Conservation (phyloP, 495 filamentous ascomycete genomes). For the Tuber magnatum region DNA sequence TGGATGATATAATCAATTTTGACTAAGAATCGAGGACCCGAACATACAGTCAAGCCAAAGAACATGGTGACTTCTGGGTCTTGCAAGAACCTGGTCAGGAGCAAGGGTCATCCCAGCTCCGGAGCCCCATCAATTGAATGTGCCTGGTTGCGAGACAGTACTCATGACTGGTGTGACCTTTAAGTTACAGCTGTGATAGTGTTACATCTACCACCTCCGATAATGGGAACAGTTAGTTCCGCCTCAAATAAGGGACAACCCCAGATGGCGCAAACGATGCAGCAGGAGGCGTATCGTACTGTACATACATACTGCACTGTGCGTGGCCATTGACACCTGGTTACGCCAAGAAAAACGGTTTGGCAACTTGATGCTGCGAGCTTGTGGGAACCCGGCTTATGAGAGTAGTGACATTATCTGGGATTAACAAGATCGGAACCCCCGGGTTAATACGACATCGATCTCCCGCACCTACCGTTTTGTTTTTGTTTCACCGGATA, state of each 20-base stretch:
- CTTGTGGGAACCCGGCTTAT: not conserved
- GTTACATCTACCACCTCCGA: not conserved
- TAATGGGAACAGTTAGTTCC: not conserved
- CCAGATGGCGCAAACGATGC: not conserved
- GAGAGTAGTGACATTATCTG: not conserved
- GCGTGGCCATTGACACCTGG: not conserved
- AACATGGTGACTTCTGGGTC: not conserved
- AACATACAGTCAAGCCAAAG: not conserved
- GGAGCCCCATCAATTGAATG: not conserved
- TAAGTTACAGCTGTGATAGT: not conserved
- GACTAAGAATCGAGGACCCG: not conserved
- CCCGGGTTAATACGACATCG: not conserved
- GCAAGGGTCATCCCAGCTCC: not conserved
- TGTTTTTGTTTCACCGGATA: not conserved
- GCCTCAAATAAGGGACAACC: not conserved
- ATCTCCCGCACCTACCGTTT: not conserved
- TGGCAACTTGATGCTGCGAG: not conserved
- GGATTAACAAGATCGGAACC: not conserved
- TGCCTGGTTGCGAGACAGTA: not conserved
- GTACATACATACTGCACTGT: not conserved
- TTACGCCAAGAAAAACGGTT: not conserved
- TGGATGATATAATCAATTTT: not conserved
- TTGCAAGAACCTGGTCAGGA: not conserved
- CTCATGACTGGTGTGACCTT: not conserved
- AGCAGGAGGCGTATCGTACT: not conserved